Conservation (phyloP, 2,329 filamentous ascomycete species). For the Aspergillus tubingensis region DNA sequence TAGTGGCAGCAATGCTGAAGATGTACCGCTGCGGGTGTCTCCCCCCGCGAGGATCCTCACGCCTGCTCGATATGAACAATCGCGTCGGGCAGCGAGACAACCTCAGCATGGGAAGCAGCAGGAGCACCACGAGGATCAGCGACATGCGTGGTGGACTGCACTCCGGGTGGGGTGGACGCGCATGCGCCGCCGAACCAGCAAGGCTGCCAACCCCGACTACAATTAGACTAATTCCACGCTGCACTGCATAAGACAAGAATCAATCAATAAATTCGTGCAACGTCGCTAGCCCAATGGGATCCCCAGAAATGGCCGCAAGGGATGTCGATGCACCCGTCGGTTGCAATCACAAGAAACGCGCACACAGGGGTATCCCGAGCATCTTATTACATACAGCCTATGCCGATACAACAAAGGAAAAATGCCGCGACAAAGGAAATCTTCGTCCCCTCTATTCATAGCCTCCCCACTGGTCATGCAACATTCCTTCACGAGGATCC, state of each 20-base stretch:
- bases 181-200: constrained; percentile 2
- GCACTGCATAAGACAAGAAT: not conserved
- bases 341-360: constrained; percentile 3
- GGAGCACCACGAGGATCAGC: not conserved
- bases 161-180: constrained; percentile 13
- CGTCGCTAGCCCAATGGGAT: constrained; percentile 4
- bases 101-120: not conserved
- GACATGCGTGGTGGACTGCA: not conserved
- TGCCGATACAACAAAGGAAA: constrained; percentile 27
- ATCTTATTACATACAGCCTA: constrained; percentile 31
- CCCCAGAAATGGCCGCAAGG: not conserved
- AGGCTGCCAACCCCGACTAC: not conserved
- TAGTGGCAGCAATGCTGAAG: not conserved
- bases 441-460: not conserved
- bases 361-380: constrained; percentile 30
- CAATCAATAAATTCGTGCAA: not conserved
- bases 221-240: not conserved
- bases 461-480: not conserved
- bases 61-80: constrained; percentile 15
- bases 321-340: not conserved
- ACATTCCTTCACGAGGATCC: constrained; percentile 9
- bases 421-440: constrained; percentile 11
- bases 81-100: constrained; percentile 2
- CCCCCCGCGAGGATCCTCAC: constrained; percentile 20
- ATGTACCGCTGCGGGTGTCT: not conserved